Evolutionary conservation across 108 stramenopile species (phyloP).

Genomic region (Skeletonema marinoi): DNA sequence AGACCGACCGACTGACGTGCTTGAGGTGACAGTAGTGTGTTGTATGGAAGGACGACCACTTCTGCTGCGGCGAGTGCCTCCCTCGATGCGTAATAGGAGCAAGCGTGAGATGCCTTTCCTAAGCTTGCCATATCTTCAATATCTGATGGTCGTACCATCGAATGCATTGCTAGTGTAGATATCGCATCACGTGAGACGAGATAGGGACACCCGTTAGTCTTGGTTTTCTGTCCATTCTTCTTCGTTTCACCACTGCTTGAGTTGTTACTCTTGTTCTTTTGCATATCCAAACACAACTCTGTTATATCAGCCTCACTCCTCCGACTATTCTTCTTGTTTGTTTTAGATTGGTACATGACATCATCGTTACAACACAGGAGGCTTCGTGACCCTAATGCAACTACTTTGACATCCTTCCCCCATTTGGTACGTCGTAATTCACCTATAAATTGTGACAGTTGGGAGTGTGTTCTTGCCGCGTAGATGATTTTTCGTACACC

Average conservation of each 20-base stretch:
- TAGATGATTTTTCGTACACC: constrained; percentile 83
- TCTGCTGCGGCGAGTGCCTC: constrained; percentile 80
- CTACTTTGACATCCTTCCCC: constrained; percentile 68
- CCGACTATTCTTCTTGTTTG: constrained; percentile 7
- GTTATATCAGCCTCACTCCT: constrained; percentile 76
- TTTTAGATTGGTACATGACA: constrained; percentile 40
- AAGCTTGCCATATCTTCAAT: constrained; percentile 87
- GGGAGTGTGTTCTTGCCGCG: constrained; percentile 95
- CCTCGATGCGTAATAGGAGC: constrained; percentile 96
- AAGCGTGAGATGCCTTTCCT: constrained; percentile 75
- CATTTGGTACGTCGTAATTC: constrained; percentile 83
- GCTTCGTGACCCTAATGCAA: constrained; percentile 87
- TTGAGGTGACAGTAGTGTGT: constrained; percentile 66
- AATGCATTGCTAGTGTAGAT: constrained; percentile 81
- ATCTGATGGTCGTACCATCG: constrained; percentile 79
- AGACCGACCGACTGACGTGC: constrained; percentile 83
- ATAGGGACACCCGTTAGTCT: constrained; percentile 61
- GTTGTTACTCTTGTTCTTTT: constrained; percentile 54
- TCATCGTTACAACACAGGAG: constrained; percentile 82
- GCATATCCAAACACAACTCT: constrained; percentile 93
- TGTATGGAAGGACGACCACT: constrained; percentile 94
- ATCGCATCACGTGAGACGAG: constrained; percentile 60
- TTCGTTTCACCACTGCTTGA: neutral
- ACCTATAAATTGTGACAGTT: constrained; percentile 93
- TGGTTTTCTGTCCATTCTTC: constrained; percentile 7